Evolutionary conservation across 2,329 filamentous ascomycete species (phyloP).

Genomic region (Graphium sp.): DNA sequence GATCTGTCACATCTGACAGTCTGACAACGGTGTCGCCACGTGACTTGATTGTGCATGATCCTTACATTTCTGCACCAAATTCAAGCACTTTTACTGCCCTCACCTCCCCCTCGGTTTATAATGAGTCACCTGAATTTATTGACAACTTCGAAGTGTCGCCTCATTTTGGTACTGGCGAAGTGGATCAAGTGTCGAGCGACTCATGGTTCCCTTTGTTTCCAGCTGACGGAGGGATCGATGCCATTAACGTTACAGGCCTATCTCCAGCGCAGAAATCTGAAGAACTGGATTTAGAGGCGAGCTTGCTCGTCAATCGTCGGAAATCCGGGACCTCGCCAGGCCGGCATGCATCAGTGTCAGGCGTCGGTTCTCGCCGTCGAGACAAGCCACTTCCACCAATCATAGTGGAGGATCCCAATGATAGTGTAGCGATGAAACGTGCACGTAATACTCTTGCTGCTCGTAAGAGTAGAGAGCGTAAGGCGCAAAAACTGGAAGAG

Average conservation of each 20-base stretch:
- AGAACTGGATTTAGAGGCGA: slow-evolving; percentile 1
- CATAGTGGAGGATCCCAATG: slow-evolving; percentile 53
- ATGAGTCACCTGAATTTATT: slow-evolving; percentile 54
- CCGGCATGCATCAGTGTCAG: slow-evolving; percentile 53
- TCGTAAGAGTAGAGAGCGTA: slow-evolving; percentile 80
- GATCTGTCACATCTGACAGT: slow-evolving; percentile 36
- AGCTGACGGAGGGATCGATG: slow-evolving; percentile 16
- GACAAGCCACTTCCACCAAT: slow-evolving; percentile 71
- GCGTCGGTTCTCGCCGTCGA: slow-evolving; percentile 57
- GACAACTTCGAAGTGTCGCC: slow-evolving; percentile 67
- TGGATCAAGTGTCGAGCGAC: slow-evolving; percentile 30
- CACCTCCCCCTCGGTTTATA: slow-evolving; percentile 67
- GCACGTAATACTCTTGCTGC: slow-evolving; percentile 87
- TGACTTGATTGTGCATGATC: slow-evolving; percentile 57
- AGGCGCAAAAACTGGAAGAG: slow-evolving; percentile 58
- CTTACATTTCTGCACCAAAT: slow-evolving; percentile 60
- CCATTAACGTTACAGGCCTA: slow-evolving; percentile 1
- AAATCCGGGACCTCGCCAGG: slow-evolving; percentile 7
- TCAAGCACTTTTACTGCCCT: slow-evolving; percentile 69
- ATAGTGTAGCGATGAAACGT: slow-evolving; percentile 75
- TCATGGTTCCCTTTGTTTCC: slow-evolving; percentile 64
- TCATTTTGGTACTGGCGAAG: slow-evolving; percentile 46
- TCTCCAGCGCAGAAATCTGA: neutral
- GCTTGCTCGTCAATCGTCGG: slow-evolving; percentile 1
- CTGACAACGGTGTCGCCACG: slow-evolving; percentile 82